Base-by-base conservation (phyloP, 805 yeast species). In the Yamadazyma tumulicola region DNA sequence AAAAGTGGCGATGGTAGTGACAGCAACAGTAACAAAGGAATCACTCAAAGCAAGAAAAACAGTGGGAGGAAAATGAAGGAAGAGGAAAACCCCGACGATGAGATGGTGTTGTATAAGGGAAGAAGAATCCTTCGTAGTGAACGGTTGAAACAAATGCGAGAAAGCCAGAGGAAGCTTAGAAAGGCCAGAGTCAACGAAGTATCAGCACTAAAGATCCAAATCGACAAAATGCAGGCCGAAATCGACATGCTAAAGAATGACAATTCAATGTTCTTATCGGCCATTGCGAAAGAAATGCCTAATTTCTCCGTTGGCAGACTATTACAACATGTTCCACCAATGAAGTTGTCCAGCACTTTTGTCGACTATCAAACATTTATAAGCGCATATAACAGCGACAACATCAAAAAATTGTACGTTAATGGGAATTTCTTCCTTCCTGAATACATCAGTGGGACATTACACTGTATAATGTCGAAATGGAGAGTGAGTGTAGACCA, bases 111-210 rank as follows among this genome's bases (percentile, higher is more conserved):
- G 4, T 35, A 35, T 17, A 35, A 35, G 17, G 39, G 39, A 4
- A 26, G 39, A 15, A 35, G 31, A 13, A 31, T 35, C 8, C 12
- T 27, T 8, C 19, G 39, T 22, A 31, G 31, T 12, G 39, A 35
- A 17, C 26, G 39, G 17, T 19, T 35, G 6, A 30, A 25, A 15
- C 39, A 35, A 26, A 35, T 35, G 39, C 25, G 39, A 31, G 39
- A 35, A 31, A 35, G 39, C 19, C 39, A 35, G 17, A 30, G 19
- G 24, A 30, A 26, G 19, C 24, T 35, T 8, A 30, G 39, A 15
- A 21, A 26, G 23, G 11, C 32, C 15, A 35, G 39, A 26, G 27
- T 11, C 9, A 19, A 26, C 11, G 28, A 35, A 26, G 13, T 10
- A 4, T 22, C 19, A 15, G 11, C 14, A 3, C 9, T 35, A 10